Percentiles rank a stretch among this genome's conserved stretches.
Evolutionary conservation across 1,284 basidiomycete genomes (phyloP).

Genomic region (Heterobasidion annosum): DNA sequence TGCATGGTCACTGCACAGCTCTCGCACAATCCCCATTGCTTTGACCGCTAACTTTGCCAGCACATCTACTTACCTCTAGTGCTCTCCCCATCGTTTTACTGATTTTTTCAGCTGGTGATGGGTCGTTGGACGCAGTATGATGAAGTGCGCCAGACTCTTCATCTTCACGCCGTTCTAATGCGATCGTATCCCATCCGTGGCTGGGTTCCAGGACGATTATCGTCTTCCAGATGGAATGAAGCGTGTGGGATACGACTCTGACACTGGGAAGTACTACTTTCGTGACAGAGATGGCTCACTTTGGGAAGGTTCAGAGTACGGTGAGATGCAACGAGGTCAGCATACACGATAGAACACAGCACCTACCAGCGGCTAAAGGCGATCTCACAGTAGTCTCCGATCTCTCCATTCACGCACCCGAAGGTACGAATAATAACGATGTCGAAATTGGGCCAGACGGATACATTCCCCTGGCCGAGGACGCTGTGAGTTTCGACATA

Average conservation of each 20-base stretch:
- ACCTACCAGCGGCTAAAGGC: neutral
- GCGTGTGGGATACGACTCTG: conserved; percentile 32
- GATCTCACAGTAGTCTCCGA: conserved; percentile 12
- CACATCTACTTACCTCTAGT: no score
- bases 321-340: conserved; percentile 26
- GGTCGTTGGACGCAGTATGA: conserved; percentile 33
- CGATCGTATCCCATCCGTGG: neutral
- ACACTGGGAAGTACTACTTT: conserved; percentile 29
- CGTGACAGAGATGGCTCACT: conserved; percentile 21
- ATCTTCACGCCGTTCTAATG: neutral
- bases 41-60: no score
- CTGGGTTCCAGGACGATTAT: conserved; percentile 25
- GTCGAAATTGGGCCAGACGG: conserved; percentile 52
- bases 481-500: conserved; percentile 35
- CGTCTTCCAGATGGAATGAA: conserved; percentile 33
- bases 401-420: conserved; percentile 10
- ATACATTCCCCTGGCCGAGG: conserved; percentile 43
- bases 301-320: conserved; percentile 27
- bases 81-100: no score
- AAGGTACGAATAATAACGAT: conserved; percentile 30
- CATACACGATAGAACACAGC: conserved; percentile 6
- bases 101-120: conserved; percentile 14
- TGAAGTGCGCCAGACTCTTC: conserved; percentile 18
- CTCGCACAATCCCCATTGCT: no score
- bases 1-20: neutral